Evolutionary conservation across 2,329 filamentous ascomycete species (phyloP).

Genomic region (Xylaria multiplex): DNA sequence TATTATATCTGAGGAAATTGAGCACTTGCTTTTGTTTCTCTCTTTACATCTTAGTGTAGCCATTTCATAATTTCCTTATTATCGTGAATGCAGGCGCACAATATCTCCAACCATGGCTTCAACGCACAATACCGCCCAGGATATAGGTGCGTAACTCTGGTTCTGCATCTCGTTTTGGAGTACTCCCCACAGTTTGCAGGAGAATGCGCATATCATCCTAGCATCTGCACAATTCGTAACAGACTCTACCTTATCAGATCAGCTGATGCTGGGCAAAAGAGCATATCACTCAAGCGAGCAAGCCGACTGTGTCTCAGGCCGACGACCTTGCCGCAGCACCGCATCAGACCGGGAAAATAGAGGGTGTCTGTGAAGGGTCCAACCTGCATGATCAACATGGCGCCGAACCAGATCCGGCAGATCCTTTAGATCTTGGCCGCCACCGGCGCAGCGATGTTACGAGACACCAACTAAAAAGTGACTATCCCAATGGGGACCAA

Average conservation of each 20-base stretch:
- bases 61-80: slow-evolving; percentile 1
- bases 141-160: slow-evolving; percentile 18
- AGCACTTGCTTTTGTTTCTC: slow-evolving; percentile 1
- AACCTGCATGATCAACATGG: slow-evolving; percentile 16
- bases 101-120: slow-evolving; percentile 21
- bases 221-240: slow-evolving; percentile 26
- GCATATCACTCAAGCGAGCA: slow-evolving; percentile 15
- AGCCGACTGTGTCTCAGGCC: slow-evolving; percentile 13
- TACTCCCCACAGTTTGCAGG: slow-evolving; percentile 20
- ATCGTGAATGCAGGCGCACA: background rate
- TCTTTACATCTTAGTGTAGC: background rate
- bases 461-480: slow-evolving; percentile 58
- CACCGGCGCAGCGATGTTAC: slow-evolving; percentile 55
- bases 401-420: slow-evolving; percentile 37
- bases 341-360: slow-evolving; percentile 13
- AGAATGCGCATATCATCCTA: slow-evolving; percentile 18
- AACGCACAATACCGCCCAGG: slow-evolving; percentile 11
- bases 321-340: slow-evolving; percentile 10
- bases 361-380: slow-evolving; percentile 3
- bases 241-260: slow-evolving; percentile 18
- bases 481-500: slow-evolving; percentile 58
- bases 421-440: slow-evolving; percentile 54
- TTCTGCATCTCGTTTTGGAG: slow-evolving; percentile 22
- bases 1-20: slow-evolving; percentile 7
- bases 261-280: slow-evolving; percentile 24